Conservation (phyloP, 352 stramenopile species). For the Phytophthora citrophthora region DNA sequence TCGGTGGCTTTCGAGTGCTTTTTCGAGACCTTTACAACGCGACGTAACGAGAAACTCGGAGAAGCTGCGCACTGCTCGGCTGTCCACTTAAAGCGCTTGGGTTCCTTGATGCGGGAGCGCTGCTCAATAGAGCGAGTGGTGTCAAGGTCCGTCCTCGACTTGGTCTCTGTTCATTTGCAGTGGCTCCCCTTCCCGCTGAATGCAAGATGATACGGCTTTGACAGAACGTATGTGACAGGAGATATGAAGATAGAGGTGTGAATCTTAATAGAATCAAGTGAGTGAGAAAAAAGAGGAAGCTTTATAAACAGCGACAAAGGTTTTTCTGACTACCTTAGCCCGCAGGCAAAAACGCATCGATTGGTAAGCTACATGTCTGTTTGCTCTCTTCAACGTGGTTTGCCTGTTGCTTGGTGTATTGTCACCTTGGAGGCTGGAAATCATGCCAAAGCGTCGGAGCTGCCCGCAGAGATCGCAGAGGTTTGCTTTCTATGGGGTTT, state of each 20-base stretch:
- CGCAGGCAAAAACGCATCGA: conserved; percentile 3
- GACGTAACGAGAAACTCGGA: conserved; percentile 11
- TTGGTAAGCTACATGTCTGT: background rate
- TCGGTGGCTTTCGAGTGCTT: background rate
- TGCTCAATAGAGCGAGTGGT: conserved; percentile 26
- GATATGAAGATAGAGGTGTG: background rate
- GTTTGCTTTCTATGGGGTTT: background rate
- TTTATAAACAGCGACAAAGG: background rate
- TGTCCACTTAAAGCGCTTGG: conserved; percentile 5
- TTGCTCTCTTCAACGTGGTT: background rate
- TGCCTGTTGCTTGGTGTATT: background rate
- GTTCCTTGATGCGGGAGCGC: conserved; percentile 7
- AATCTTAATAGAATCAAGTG: background rate
- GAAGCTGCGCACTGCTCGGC: conserved; percentile 8
- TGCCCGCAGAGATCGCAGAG: conserved; percentile 1
- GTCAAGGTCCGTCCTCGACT: conserved; percentile 20
- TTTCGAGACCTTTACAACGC: conserved; percentile 26
- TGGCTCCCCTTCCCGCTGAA: background rate
- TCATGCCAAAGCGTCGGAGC: conserved; percentile 3
- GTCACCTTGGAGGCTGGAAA: conserved; percentile 4
- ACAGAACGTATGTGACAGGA: background rate
- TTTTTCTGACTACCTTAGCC: conserved; percentile 20
- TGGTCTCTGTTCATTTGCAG: conserved; percentile 8
- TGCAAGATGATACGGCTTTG: conserved; percentile 4
- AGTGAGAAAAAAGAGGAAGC: background rate